Evolutionary conservation across 805 yeast genomes (phyloP).

Genomic region (Starmerella bombi): DNA sequence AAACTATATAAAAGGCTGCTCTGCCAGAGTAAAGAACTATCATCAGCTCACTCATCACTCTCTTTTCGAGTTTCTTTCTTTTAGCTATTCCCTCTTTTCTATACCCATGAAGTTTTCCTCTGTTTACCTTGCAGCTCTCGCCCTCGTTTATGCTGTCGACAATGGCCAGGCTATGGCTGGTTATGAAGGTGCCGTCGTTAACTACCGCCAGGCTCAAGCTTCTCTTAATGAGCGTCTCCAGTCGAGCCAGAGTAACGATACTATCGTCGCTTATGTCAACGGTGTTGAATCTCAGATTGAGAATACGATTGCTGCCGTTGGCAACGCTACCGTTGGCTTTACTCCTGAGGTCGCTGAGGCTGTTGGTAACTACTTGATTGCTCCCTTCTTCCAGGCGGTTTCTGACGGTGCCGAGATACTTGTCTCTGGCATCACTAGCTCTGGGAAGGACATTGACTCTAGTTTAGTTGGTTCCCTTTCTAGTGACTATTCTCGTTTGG

Average conservation of each 20-base stretch:
- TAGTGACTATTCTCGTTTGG: slow-evolving; percentile 18
- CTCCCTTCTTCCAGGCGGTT: slow-evolving; percentile 26
- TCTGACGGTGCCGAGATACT: slow-evolving; percentile 25
- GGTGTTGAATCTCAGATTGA: slow-evolving; percentile 27
- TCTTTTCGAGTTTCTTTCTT: too few relatives aligned
- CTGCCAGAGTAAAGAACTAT: too few relatives aligned
- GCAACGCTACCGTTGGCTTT: slow-evolving; percentile 15
- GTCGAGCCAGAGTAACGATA: slow-evolving; percentile 2
- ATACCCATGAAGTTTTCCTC: not conserved
- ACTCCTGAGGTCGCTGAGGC: slow-evolving; percentile 16
- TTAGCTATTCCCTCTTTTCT: too few relatives aligned
- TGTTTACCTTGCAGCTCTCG: slow-evolving; percentile 3
- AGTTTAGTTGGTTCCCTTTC: slow-evolving; percentile 11
- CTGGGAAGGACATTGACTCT: slow-evolving; percentile 13
- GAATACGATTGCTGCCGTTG: slow-evolving; percentile 20
- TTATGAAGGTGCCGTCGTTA: slow-evolving; percentile 10
- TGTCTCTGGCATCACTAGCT: slow-evolving; percentile 19
- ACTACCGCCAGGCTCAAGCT: slow-evolving; percentile 16
- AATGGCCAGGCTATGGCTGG: slow-evolving; percentile 9
- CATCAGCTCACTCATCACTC: too few relatives aligned
- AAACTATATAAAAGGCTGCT: too few relatives aligned
- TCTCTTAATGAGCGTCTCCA: slow-evolving; percentile 10
- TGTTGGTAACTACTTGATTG: slow-evolving; percentile 18
- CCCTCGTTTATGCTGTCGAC: slow-evolving; percentile 5
- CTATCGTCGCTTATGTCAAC: slow-evolving; percentile 18